These are phyloP conservation scores for Ormosia semicastrata DNA, from an alignment of 306 rosid genomes.

Conservation along the genomic window DNA sequence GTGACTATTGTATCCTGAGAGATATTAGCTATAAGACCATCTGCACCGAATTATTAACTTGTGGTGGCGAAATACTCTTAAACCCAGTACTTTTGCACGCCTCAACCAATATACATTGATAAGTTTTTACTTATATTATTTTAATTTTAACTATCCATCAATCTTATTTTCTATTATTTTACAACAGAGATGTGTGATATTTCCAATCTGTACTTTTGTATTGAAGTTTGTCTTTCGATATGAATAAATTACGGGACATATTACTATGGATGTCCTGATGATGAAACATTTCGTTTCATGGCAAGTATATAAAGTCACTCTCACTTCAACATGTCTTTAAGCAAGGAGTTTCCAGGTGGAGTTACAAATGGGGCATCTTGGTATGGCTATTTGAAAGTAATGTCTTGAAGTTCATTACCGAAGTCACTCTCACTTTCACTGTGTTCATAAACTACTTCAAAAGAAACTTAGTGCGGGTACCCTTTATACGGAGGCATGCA, in stretches of 20 bases:
- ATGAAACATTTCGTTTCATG: constrained; percentile 76
- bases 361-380: constrained; percentile 89
- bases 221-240: constrained; percentile 27
- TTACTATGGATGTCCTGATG: constrained; percentile 90
- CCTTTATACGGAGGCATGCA: constrained; percentile 98
- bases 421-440: background rate
- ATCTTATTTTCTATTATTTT: too few species aligned
- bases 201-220: background rate
- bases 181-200: background rate
- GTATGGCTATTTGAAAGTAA: constrained; percentile 48
- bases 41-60: too few species aligned
- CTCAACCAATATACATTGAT: too few species aligned
- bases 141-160: too few species aligned
- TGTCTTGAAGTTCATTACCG: constrained; percentile 15
- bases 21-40: too few species aligned
- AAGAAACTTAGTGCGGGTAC: constrained; percentile 61
- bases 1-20: too few species aligned
- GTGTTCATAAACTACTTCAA: constrained; percentile 34
- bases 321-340: constrained; percentile 84
- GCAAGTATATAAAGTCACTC: constrained; percentile 83
- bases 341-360: constrained; percentile 81
- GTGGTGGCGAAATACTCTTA: too few species aligned
- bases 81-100: too few species aligned
- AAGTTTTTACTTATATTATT: too few species aligned
- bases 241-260: constrained; percentile 55